Conservation (phyloP, 2,329 filamentous ascomycete genomes). For the Aspergillus costaricaensis region DNA sequence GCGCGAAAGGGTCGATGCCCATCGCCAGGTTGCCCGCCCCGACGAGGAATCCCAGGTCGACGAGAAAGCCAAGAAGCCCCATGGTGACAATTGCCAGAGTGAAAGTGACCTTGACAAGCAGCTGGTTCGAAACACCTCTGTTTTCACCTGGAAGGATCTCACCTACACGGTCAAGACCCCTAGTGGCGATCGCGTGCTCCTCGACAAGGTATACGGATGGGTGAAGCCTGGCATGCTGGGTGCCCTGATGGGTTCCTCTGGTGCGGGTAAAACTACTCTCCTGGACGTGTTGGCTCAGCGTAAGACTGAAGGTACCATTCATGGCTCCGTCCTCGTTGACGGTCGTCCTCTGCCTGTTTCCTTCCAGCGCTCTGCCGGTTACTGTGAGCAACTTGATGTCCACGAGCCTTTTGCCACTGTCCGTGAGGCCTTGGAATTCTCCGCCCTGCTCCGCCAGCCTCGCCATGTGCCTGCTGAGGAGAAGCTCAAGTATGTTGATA, state of each 20-base stretch:
- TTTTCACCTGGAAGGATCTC: slow-evolving; percentile 75
- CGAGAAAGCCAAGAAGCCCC: slow-evolving; percentile 26
- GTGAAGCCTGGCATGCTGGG: slow-evolving; percentile 76
- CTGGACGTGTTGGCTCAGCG: slow-evolving; percentile 74
- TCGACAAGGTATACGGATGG: slow-evolving; percentile 71
- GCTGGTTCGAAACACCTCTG: slow-evolving; percentile 63
- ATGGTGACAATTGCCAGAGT: slow-evolving; percentile 21
- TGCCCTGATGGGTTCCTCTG: slow-evolving; percentile 75
- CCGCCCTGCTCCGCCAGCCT: slow-evolving; percentile 62
- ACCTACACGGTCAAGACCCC: slow-evolving; percentile 68
- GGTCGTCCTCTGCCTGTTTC: slow-evolving; percentile 60
- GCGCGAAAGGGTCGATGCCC: slow-evolving; percentile 56
- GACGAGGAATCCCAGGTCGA: slow-evolving; percentile 55
- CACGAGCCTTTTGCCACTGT: slow-evolving; percentile 68
- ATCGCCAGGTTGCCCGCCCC: slow-evolving; percentile 27
- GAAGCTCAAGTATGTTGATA: slow-evolving; percentile 66
- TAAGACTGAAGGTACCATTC: slow-evolving; percentile 63
- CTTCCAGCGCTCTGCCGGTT: slow-evolving; percentile 69
- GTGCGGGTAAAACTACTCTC: slow-evolving; percentile 74
- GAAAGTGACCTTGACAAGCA: slow-evolving; percentile 37
- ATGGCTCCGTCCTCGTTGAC: slow-evolving; percentile 67
- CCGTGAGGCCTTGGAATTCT: slow-evolving; percentile 67
- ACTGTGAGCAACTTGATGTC: slow-evolving; percentile 69
- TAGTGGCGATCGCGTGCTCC: slow-evolving; percentile 55
- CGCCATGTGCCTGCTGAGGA: slow-evolving; percentile 54